Percentiles rank a stretch among this genome's conserved stretches.
phyloP scores from a whole-genome alignment of 805 yeast species.

The Yarrowia porcina region DNA sequence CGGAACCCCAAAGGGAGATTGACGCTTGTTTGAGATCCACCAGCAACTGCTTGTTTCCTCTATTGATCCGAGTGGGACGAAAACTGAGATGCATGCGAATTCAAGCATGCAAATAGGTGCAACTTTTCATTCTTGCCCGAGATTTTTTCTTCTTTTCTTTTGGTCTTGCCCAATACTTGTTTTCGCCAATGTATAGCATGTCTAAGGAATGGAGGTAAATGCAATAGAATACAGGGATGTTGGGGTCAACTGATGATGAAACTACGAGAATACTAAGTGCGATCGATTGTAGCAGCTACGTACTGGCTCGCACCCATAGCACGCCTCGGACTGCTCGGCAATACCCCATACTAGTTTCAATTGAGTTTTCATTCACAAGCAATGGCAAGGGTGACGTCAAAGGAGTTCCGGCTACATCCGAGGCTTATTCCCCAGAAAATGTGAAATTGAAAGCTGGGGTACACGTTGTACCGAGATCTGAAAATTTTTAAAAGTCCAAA shows the following conservation, averaged over 20 bases:
- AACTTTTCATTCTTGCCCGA: too few relatives aligned
- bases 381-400: constrained; percentile 21
- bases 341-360: constrained; percentile 16
- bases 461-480: constrained; percentile 18
- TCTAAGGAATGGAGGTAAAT: background rate
- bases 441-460: constrained; percentile 26
- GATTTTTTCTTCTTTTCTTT: too few relatives aligned
- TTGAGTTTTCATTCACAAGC: constrained; percentile 22
- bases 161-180: too few relatives aligned
- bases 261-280: too few relatives aligned
- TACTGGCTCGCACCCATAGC: too few relatives aligned
- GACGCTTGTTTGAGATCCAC: background rate
- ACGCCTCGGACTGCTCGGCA: constrained; percentile 14
- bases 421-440: constrained; percentile 26
- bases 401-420: constrained; percentile 24
- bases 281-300: too few relatives aligned
- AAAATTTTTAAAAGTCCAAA: background rate
- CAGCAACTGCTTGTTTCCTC: background rate
- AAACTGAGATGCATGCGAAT: background rate
- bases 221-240: background rate
- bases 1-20: background rate
- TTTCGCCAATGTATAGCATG: background rate
- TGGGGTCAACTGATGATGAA: background rate
- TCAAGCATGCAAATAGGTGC: background rate
- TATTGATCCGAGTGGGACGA: background rate